A percentile compares a stretch with the other conserved stretches of the same genome.
phyloP scores from a whole-genome alignment of 2,329 filamentous ascomycete species.

The Aspergillus aculeatus region DNA sequence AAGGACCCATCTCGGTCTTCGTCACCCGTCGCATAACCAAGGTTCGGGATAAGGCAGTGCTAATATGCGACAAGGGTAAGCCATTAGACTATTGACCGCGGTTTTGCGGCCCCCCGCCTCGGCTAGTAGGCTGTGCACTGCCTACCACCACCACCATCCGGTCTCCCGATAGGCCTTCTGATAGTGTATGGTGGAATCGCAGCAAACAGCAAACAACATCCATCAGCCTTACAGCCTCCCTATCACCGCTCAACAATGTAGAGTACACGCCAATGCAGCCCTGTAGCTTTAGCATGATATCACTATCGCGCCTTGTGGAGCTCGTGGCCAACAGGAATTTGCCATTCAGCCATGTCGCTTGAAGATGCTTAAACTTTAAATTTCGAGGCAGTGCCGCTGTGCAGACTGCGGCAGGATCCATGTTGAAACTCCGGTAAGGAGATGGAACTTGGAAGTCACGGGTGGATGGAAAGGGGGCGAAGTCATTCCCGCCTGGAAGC shows the following conservation, averaged over 20 bases:
- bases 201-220: background rate
- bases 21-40: too few species aligned
- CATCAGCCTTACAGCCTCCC: background rate
- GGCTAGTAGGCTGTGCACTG: background rate
- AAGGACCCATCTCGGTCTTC: too few species aligned
- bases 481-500: background rate
- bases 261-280: background rate
- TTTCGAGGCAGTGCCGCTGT: background rate
- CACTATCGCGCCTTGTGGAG: too few species aligned
- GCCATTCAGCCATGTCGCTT: background rate
- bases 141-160: background rate
- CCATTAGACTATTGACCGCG: background rate
- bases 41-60: too few species aligned
- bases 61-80: too few species aligned
- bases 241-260: background rate
- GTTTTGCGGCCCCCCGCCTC: background rate
- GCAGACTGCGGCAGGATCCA: background rate
- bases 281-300: background rate
- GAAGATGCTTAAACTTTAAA: background rate
- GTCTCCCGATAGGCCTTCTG: too few species aligned
- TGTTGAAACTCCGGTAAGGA: too few species aligned
- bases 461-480: background rate
- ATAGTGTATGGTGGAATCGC: too few species aligned
- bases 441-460: too few species aligned
- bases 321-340: too few species aligned